Base-by-base conservation (phyloP, 2,329 filamentous ascomycete genomes). In the Akanthomyces dipterigenus region DNA sequence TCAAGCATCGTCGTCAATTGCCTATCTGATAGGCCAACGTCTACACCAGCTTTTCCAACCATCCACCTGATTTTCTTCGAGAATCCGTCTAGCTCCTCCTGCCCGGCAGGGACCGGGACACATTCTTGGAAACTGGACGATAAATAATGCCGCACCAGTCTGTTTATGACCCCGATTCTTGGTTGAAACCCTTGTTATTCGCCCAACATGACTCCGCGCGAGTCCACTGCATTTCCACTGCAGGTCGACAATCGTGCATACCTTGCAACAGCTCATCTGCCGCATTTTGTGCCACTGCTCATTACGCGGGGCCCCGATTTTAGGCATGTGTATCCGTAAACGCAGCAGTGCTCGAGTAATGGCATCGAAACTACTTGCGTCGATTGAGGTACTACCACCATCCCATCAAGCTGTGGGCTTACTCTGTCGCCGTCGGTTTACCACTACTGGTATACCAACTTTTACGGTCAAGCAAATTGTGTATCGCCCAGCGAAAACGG, bases 281-380 rank as follows among this genome's bases (percentile, higher is more conserved):
- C 55, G 55, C 38, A 49, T 34, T 40, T 9, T 36, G 31, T 50
- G 55, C 55, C 45, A 49, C 45, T 40, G 22, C 45, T 49, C 43
- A 58, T 58, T 57, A 49, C 55, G 55, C 55, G 55, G 55, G 55
- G 54, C 54, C 54, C 54, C 54, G 45, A 58, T 49, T 48, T 49
- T 58, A 42, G 34, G 43, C 16, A 38, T 48, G 55, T 56, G 31
- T 49, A 58, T 45, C 38, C 53, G 53, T 45, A 55, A 43, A 55
- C 20, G 42, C 38, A 18, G 40, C 45, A 7, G 43, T 28, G 31
- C 55, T 58, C 55, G 55, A 58, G 55, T 58, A 58, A 58, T 58
- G 55, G 43, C 55, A 49, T 58, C 43, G 34, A 58, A 40, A 22
- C 43, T 20, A 40, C 31, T 22, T 58, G 43, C 43, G 26, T 58